phyloP scores from a whole-genome alignment of 768 basidiomycete species.

The Chalciporus chontae region DNA sequence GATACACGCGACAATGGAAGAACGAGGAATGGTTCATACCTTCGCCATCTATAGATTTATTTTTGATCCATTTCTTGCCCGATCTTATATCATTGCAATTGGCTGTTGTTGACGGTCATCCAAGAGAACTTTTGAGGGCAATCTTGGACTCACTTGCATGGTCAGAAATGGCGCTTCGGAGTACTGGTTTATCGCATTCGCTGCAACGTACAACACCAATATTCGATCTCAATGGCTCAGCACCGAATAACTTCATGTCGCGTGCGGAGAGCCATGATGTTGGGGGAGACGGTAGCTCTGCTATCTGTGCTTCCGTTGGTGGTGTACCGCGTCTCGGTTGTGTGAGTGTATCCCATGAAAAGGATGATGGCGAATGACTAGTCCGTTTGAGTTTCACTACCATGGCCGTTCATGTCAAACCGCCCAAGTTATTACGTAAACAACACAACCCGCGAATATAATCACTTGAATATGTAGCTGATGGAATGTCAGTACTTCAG shows the following conservation, averaged over 20 bases:
- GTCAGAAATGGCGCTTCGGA: slow-evolving; percentile 70
- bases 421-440: slow-evolving; percentile 26
- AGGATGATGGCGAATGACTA: slow-evolving; percentile 48
- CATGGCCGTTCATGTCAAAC: slow-evolving; percentile 26
- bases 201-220: slow-evolving; percentile 67
- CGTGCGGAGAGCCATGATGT: slow-evolving; percentile 81
- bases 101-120: slow-evolving; percentile 34
- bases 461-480: no score
- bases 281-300: slow-evolving; percentile 63
- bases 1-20: slow-evolving; percentile 3
- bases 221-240: slow-evolving; percentile 69
- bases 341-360: slow-evolving; percentile 56
- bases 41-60: slow-evolving; percentile 48
- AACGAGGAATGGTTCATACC: slow-evolving; percentile 26
- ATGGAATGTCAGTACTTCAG: no score
- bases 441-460: no score
- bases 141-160: slow-evolving; percentile 65
- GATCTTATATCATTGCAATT: slow-evolving; percentile 60
- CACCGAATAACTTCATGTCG: slow-evolving; percentile 87
- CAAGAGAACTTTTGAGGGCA: background rate
- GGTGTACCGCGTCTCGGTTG: slow-evolving; percentile 30
- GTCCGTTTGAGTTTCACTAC: slow-evolving; percentile 41
- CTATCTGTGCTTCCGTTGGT: slow-evolving; percentile 33
- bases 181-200: slow-evolving; percentile 78
- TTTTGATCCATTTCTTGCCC: slow-evolving; percentile 53